Conservation (phyloP, 192 early-diverging fungal species). For the Linnemannia exigua region DNA sequence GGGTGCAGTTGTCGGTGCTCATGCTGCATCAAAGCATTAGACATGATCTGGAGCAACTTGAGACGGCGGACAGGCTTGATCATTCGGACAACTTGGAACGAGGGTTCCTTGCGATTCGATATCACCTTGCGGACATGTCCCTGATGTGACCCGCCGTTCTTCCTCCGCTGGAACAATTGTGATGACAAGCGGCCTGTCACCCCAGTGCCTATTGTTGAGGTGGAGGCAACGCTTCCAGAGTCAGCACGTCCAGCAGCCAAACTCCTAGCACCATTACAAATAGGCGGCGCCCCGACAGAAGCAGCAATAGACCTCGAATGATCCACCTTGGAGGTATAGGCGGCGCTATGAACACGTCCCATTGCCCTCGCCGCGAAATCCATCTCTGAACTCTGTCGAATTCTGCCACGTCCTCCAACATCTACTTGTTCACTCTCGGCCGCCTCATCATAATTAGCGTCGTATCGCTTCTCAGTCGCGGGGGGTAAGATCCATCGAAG, state of each 20-base stretch:
- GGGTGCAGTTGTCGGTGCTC: background rate
- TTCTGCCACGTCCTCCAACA: conserved; percentile 32
- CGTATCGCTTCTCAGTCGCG: conserved; percentile 6
- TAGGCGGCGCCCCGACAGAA: background rate
- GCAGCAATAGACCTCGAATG: background rate
- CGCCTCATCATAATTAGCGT: background rate
- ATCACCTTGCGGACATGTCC: background rate
- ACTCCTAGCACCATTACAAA: background rate
- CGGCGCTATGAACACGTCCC: conserved; percentile 28
- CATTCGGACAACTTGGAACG: conserved; percentile 48
- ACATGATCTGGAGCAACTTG: conserved; percentile 53
- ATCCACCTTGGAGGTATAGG: conserved; percentile 30
- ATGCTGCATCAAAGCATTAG: conserved; percentile 34
- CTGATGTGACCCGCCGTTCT: background rate
- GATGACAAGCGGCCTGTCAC: background rate
- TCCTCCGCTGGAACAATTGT: conserved; percentile 30
- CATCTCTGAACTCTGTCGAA: conserved; percentile 8
- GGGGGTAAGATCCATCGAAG: conserved; percentile 50
- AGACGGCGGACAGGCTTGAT: conserved; percentile 52
- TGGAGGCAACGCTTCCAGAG: background rate
- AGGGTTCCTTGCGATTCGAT: background rate
- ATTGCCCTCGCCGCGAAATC: conserved; percentile 32
- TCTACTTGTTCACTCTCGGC: conserved; percentile 26
- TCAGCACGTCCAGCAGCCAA: background rate
- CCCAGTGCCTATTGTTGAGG: background rate